phyloP scores from a whole-genome alignment of 139 green algal species.

The Micractinium sp. region DNA sequence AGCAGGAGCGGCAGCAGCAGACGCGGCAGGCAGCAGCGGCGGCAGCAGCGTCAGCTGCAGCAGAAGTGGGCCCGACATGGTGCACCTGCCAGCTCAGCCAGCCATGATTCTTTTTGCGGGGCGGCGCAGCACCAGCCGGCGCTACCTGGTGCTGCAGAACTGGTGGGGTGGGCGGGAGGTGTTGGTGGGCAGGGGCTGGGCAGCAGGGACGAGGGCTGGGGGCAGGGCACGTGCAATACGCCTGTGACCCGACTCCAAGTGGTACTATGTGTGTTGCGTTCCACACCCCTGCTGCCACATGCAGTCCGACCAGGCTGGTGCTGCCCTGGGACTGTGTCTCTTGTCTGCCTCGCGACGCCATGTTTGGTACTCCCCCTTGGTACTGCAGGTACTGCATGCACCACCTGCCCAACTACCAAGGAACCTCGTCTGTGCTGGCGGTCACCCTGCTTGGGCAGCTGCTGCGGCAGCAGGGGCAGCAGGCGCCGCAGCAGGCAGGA shows the following conservation, averaged over 20 bases:
- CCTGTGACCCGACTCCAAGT: too few species aligned
- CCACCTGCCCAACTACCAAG: constrained; percentile 49
- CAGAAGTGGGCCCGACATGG: too few species aligned
- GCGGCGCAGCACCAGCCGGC: constrained; percentile 59
- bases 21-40: neutral
- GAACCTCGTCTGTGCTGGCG: constrained; percentile 60
- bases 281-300: too few species aligned
- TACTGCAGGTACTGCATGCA: constrained; percentile 50
- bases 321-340: too few species aligned
- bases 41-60: neutral
- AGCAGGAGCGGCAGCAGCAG: neutral
- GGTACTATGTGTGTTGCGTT: too few species aligned
- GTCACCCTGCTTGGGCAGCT: constrained; percentile 35
- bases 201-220: too few species aligned
- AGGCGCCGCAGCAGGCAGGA: neutral
- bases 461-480: constrained; percentile 8
- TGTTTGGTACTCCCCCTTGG: neutral
- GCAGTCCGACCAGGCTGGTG: too few species aligned
- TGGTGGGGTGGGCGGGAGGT: constrained; percentile 20
- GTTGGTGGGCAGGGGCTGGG: neutral
- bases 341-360: too few species aligned
- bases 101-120: constrained; percentile 68
- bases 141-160: constrained; percentile 75
- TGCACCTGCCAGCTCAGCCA: neutral
- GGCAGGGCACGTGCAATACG: too few species aligned